Conservation (phyloP, 2,329 filamentous ascomycete genomes). For the Sporothrix pallida region DNA sequence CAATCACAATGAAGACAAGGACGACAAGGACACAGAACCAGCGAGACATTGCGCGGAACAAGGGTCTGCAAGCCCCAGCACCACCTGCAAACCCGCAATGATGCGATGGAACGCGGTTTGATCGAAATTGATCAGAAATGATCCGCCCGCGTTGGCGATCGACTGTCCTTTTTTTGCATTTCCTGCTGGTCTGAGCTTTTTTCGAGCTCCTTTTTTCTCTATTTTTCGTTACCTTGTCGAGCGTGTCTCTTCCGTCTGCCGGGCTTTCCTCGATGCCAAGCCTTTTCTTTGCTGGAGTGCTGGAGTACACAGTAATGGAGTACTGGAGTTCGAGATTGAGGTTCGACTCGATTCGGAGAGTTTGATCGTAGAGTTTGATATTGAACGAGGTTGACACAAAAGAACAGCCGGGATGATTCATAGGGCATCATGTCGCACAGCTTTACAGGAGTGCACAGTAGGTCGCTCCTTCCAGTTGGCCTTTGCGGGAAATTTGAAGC, state of each 20-base stretch:
- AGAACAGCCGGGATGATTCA: not conserved
- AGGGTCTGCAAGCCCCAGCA: not conserved
- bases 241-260: not conserved
- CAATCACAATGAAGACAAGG: not conserved
- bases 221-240: not conserved
- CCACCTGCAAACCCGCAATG: not conserved
- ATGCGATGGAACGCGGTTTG: conserved; percentile 19
- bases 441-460: too few relatives aligned
- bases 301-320: not conserved
- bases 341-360: not conserved
- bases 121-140: conserved; percentile 26
- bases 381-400: not conserved
- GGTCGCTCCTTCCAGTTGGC: not conserved
- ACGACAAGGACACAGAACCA: not conserved
- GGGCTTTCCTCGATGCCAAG: conserved; percentile 10
- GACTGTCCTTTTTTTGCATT: not conserved
- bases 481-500: conserved; percentile 11
- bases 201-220: not conserved
- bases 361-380: conserved; percentile 2
- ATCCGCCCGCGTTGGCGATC: conserved; percentile 21
- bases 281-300: not conserved
- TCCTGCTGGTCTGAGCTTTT: conserved; percentile 22
- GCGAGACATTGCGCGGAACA: conserved; percentile 15
- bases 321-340: too few relatives aligned
- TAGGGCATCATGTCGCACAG: not conserved